Percentiles rank a stretch among this genome's conserved stretches.
phyloP scores from a whole-genome alignment of 768 basidiomycete genomes.

The Trametes villosa region DNA sequence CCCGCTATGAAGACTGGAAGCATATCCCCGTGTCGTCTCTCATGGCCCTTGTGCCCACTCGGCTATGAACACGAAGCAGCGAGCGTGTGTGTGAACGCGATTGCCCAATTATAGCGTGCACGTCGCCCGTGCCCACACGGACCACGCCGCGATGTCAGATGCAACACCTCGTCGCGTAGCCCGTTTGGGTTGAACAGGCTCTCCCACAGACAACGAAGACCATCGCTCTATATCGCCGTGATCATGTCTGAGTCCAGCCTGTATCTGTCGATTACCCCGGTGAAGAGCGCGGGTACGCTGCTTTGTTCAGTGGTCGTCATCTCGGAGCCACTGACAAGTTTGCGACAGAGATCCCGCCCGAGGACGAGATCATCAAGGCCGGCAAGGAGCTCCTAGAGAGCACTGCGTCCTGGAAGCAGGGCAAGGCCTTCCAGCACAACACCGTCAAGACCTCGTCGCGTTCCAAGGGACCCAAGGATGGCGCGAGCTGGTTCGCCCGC shows the following conservation, averaged over 20 bases:
- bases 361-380: constrained; percentile 58
- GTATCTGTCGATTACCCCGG: constrained; percentile 44
- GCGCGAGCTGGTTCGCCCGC: constrained; percentile 70
- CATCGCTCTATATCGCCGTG: neutral
- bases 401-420: constrained; percentile 64
- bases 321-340: neutral
- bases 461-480: constrained; percentile 57
- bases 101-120: constrained; percentile 17
- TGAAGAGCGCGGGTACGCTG: constrained; percentile 44
- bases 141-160: neutral
- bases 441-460: constrained; percentile 60
- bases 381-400: constrained; percentile 61
- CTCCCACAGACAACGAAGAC: neutral
- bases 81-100: neutral
- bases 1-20: too few species aligned
- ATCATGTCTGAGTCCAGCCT: constrained; percentile 31
- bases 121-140: neutral
- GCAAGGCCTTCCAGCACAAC: constrained; percentile 60
- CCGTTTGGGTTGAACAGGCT: neutral
- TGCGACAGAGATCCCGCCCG: constrained; percentile 59
- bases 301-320: neutral
- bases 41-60: too few species aligned
- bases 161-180: neutral
- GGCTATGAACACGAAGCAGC: neutral
- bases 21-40: too few species aligned